Evolutionary conservation across 2,329 filamentous ascomycete species (phyloP), one percentile per base, ranked within the genome.

Genomic region (Fusarium verrucosum): DNA sequence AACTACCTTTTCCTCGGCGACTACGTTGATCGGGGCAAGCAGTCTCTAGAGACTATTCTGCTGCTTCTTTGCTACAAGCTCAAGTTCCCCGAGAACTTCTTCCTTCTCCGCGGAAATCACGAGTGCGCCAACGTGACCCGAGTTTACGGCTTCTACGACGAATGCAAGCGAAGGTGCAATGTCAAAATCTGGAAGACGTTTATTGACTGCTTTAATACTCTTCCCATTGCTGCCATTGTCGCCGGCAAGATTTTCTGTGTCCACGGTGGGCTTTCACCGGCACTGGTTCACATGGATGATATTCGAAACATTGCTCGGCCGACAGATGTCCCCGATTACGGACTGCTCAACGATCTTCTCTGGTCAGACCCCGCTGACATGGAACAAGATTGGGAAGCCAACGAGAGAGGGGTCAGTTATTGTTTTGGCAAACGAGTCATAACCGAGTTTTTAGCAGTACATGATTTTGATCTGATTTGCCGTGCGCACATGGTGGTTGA

Each of bases 151-250:
- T 99, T 99, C 84, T 99, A 99, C 84, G 95, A 99, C 76, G 94
- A 99, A 81, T 99, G 94, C 89, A 99, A 99, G 86, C 90, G 95
- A 77, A 87, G 94, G 72, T 98, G 96, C 84, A 99, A 98, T 82
- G 96, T 98, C 85, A 98, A 98, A 87, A 87, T 98, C 63, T 99
- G 94, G 94, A 99, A 99, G 87, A 98, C 94, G 3, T 98, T 99
- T 79, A 97, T 94, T 68, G 94, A 99, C 79, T 97, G 94, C 86
- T 99, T 99, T 88, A 99, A 99, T 85, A 97, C 93, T 82, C 82
- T 98, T 74, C 94, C 94, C 41, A 98, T 99, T 78, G 95, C 94
- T 54, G 94, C 95, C 70, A 99, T 99, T 80, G 97, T 99, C 73
- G 94, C 97, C 75, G 95, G 97, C 85, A 99, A 98, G 89, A 99